Percentiles rank a stretch among this genome's conserved stretches.
Conservation (phyloP, 768 basidiomycete species). For the Mycena rebaudengoi region DNA sequence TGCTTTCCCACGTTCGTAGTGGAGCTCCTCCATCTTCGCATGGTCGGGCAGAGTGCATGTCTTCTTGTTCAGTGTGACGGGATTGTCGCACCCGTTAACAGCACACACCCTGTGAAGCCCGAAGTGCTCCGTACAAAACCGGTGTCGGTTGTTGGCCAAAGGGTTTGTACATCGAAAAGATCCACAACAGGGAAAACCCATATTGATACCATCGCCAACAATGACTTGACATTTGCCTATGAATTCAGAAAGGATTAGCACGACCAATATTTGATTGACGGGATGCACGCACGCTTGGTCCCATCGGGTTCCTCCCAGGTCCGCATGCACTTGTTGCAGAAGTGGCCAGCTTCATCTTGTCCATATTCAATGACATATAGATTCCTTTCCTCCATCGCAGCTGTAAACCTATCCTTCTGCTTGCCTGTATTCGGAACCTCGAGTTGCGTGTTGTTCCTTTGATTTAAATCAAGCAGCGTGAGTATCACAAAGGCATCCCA, state of each 20-base stretch:
- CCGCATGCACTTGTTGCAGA: no score
- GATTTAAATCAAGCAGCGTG: conserved; percentile 35
- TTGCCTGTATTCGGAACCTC: conserved; percentile 33
- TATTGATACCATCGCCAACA: conserved; percentile 27
- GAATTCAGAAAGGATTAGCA: background rate
- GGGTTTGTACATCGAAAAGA: conserved; percentile 22
- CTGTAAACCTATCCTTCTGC: conserved; percentile 34
- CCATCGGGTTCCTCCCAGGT: conserved; percentile 22
- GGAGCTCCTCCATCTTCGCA: conserved; percentile 6
- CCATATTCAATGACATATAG: no score
- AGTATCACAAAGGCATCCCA: conserved; percentile 41
- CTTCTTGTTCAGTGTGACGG: background rate
- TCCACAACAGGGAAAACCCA: no score
- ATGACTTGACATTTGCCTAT: conserved; percentile 1
- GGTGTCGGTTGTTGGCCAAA: conserved; percentile 24
- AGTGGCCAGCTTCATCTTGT: no score
- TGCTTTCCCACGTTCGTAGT: conserved; percentile 12
- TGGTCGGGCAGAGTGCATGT: conserved; percentile 25
- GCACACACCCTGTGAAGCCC: conserved; percentile 8
- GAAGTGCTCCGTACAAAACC: conserved; percentile 23
- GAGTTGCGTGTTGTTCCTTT: conserved; percentile 12
- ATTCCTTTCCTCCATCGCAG: conserved; percentile 33
- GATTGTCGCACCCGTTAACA: conserved; percentile 9
- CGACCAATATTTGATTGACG: background rate
- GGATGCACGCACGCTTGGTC: background rate